Percentiles rank a stretch among this genome's conserved stretches.
Evolutionary conservation across 2,329 filamentous ascomycete genomes (phyloP).

Genomic region (Dactylellina sp.): DNA sequence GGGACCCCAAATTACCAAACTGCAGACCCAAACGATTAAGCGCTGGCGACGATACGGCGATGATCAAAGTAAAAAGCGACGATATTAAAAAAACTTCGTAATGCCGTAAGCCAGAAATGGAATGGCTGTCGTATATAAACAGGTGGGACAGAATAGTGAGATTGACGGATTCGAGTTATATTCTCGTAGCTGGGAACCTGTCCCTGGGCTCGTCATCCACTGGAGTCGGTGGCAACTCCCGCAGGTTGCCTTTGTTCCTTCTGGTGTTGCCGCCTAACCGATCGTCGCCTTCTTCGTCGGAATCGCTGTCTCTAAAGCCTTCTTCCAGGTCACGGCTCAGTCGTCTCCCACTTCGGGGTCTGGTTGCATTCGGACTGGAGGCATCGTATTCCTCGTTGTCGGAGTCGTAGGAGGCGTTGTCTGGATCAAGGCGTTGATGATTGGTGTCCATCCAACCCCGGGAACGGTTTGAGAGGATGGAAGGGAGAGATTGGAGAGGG

Average conservation of each 20-base stretch:
- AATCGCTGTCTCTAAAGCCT: slow-evolving; percentile 54
- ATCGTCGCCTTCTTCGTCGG: slow-evolving; percentile 47
- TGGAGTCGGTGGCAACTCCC: slow-evolving; percentile 49
- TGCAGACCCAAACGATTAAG: slow-evolving; percentile 4
- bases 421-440: slow-evolving; percentile 47
- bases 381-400: slow-evolving; percentile 47
- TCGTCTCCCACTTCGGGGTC: slow-evolving; percentile 10
- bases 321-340: slow-evolving; percentile 50
- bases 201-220: slow-evolving; percentile 42
- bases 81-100: slow-evolving; percentile 15
- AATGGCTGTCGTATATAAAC: not conserved
- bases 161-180: slow-evolving; percentile 12
- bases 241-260: slow-evolving; percentile 30
- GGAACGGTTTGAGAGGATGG: slow-evolving; percentile 49
- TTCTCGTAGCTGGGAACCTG: slow-evolving; percentile 44
- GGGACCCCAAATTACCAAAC: not conserved
- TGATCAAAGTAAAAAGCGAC: not conserved
- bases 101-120: not conserved
- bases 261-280: slow-evolving; percentile 33
- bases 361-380: slow-evolving; percentile 7
- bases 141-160: not conserved
- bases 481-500: slow-evolving; percentile 53
- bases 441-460: slow-evolving; percentile 52
- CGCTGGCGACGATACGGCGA: not conserved
- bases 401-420: slow-evolving; percentile 42